Percentiles rank a stretch among this genome's conserved stretches.
Evolutionary conservation across 768 basidiomycete genomes (phyloP).

Genomic region (Panaeolus papilionaceus): DNA sequence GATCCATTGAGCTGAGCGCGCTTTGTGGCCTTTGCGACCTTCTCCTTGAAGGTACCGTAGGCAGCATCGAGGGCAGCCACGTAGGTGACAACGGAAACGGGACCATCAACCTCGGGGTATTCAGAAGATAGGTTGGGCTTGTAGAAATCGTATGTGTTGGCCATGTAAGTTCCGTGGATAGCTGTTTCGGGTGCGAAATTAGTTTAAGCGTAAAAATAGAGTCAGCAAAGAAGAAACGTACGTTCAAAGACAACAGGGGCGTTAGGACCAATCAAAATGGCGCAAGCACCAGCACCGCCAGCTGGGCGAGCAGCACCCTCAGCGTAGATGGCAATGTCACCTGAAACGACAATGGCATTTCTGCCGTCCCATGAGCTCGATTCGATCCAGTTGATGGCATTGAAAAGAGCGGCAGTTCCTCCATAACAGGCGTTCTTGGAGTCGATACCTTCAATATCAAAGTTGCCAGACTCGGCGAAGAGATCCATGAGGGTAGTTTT

Average conservation of each 20-base stretch:
- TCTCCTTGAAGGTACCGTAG: conserved; percentile 85
- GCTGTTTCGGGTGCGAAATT: conserved; percentile 53
- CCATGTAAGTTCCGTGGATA: conserved; percentile 96
- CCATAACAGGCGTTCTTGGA: conserved; percentile 99
- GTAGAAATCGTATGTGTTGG: conserved; percentile 99
- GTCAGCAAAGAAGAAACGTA: conserved; percentile 49
- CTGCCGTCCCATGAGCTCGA: conserved; percentile 96
- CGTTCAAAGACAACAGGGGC: conserved; percentile 95
- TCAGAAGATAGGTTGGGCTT: conserved; percentile 96
- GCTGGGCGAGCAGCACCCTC: conserved; percentile 95
- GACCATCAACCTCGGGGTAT: conserved; percentile 97
- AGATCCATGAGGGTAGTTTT: conserved; percentile 99
- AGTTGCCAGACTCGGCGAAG: conserved; percentile 91
- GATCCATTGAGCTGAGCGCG: conserved; percentile 43
- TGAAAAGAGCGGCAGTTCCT: conserved; percentile 98
- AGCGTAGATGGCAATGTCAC: conserved; percentile 98
- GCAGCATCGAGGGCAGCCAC: conserved; percentile 91
- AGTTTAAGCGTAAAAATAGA: conserved; percentile 21
- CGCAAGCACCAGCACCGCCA: conserved; percentile 95
- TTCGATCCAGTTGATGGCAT: conserved; percentile 98
- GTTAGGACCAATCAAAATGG: conserved; percentile 94
- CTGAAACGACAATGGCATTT: conserved; percentile 95
- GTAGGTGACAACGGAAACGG: conserved; percentile 94
- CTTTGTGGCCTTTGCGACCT: conserved; percentile 73
- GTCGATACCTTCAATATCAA: conserved; percentile 98